Base-by-base conservation (phyloP, 1,139 yeast genomes). In the Debaryomyces singareniensis region DNA sequence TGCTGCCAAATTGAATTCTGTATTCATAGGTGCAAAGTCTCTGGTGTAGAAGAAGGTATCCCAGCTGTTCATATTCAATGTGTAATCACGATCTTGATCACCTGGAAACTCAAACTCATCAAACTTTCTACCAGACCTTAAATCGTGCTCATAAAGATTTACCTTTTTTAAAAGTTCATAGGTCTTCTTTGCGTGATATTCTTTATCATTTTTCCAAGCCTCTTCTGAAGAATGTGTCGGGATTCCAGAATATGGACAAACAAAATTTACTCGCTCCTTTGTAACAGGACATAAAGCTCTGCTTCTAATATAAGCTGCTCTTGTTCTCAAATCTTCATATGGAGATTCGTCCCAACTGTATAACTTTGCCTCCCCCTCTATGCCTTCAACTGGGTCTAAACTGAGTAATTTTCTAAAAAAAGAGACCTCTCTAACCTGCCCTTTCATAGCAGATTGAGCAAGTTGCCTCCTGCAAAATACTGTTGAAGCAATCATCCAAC, bases 71-170 rank as follows among this genome's bases (percentile, higher is more conserved):
- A 89, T 74, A 54, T 85, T 89, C 36, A 87, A 78, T 39, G 76
- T 67, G 36, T 78, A 79, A 51, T 89, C 97, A 30, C 68, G 67
- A 38, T 79, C 84, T 55, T 85, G 95, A 16, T 66, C 72, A 5
- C 75, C 79, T 3, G 98, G 97, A 60, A 91, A 87, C 42, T 85
- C 91, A 52, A 91, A 87, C 58, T 91, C 98, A 20, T 95, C 95
- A 59, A 91, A 89, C 33, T 80, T 82, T 47, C 97, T 74, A 1
- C 97, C 97, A 25, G 93, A 80, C 53, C 97, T 74, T 44, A 91
- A 65, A 57, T 91, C 98, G 53, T 91, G 97, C 57, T 91, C 98
- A 55, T 81, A 91, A 35, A 85, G 76, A 54, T 91, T 91, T 29
- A 86, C 96, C 56, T 83, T 82, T 49, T 79, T 79, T 63, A 91